Conservation (phyloP, 2,329 filamentous ascomycete genomes). For the Pestalotiopsis sp. region DNA sequence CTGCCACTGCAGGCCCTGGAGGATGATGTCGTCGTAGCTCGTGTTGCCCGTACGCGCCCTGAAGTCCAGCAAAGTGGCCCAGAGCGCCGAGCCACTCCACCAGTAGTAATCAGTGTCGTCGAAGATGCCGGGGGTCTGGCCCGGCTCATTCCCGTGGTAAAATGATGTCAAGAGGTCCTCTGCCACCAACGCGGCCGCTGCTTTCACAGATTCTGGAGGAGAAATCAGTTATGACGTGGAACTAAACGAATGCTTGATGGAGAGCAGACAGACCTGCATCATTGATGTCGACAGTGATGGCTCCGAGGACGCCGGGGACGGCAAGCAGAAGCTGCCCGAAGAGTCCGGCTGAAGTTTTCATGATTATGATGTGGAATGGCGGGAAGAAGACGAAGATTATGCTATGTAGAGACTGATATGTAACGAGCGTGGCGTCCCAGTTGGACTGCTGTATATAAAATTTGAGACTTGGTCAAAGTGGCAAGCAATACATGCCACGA, state of each 20-base stretch:
- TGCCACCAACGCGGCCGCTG: conserved; percentile 29
- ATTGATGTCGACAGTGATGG: conserved; percentile 8
- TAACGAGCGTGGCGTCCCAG: background rate
- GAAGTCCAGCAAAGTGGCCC: conserved; percentile 55
- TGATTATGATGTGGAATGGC: background rate
- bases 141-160: conserved; percentile 27
- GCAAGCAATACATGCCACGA: too few species aligned
- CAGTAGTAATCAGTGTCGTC: conserved; percentile 42
- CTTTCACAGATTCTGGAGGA: conserved; percentile 28
- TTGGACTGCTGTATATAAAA: too few species aligned
- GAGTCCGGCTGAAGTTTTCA: background rate
- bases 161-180: conserved; percentile 29
- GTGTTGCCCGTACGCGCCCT: conserved; percentile 54
- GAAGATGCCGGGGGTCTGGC: conserved; percentile 26
- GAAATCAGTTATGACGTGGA: conserved; percentile 9
- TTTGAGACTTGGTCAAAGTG: too few species aligned
- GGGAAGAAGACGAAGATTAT: background rate
- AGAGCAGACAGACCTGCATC: background rate
- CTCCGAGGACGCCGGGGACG: background rate
- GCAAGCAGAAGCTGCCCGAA: conserved; percentile 1
- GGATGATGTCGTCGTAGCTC: conserved; percentile 50
- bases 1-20: conserved; percentile 45
- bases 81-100: conserved; percentile 56
- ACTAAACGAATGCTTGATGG: background rate
- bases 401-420: background rate